Evolutionary conservation across 768 basidiomycete genomes (phyloP), one percentile per base, ranked within the genome.

Genomic region (Dentipellis sp.): DNA sequence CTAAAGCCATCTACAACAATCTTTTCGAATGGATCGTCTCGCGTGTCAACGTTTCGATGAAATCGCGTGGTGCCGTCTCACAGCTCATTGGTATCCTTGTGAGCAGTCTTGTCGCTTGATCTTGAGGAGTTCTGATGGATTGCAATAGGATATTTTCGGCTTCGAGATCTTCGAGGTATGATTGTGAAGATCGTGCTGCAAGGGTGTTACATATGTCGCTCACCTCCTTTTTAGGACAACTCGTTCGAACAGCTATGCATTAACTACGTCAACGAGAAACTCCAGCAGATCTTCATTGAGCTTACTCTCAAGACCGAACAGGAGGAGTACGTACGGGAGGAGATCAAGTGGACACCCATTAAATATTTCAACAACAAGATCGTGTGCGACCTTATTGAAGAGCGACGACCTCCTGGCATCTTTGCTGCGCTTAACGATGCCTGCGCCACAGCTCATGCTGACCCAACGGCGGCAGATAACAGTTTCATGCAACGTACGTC

Each of bases 201-300:
- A 36, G 29, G 6, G 6, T 29, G 6, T 6, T 6, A 29, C 29
- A 29, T 29, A 6, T 10, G 50, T 4, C 53, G n/a, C 52, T 52
- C 38, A 55, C 19, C 58, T 37, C 8, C 23, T 9, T 52, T 54
- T 16, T 62, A 94, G 88, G 90, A 94, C 69, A 95, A 95, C 70
- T 93, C 91, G 4, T 94, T 94, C 66, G 93, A 94, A 67, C 94
- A 99, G 71, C 83, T 99, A 17, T 99, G 97, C 75, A 99, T 99
- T 79, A 99, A 99, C 76, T 99, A 99, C 65, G 97, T 98, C 74
- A 99, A 99, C 78, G 97, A 99, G 73, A 99, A 99, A 72, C 80
- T 99, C 22, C 95, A 99, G 65, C 95, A 95, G 68, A 99, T 98
- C 66, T 99, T 99, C 74, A 99, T 99, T 65, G 94, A 99, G 70